These are phyloP conservation scores for Chlamydomonas applanata DNA, from an alignment of 139 green algal species.

Conservation along the genomic window DNA sequence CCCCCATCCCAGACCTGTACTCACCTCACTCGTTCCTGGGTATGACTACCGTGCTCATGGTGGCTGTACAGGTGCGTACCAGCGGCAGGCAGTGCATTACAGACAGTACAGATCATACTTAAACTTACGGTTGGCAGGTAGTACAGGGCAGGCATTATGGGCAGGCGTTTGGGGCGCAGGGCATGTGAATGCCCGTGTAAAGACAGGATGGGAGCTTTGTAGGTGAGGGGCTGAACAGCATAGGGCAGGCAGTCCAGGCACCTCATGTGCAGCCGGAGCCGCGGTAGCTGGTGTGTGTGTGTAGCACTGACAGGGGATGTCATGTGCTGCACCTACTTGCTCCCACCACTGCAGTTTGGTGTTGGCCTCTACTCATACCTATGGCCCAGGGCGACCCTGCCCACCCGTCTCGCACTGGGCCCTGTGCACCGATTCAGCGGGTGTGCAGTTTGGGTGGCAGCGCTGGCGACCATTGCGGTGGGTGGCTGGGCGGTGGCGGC, in stretches of 20 bases:
- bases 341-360: slow-evolving; percentile 5
- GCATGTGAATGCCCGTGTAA: not conserved
- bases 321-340: no score
- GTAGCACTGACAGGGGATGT: no score
- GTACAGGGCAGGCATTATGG: no score
- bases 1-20: slow-evolving; percentile 67
- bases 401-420: slow-evolving; percentile 22
- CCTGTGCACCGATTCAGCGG: slow-evolving; percentile 38
- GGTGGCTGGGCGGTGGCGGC: not conserved
- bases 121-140: no score
- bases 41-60: slow-evolving; percentile 32
- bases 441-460: slow-evolving; percentile 27
- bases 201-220: no score
- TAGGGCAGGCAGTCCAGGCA: not conserved
- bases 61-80: slow-evolving; percentile 39
- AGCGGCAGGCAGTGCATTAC: no score
- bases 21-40: slow-evolving; percentile 57
- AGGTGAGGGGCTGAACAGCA: no score
- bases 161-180: no score
- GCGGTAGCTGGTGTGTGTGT: no score
- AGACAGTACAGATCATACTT: no score
- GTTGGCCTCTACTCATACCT: slow-evolving; percentile 27
- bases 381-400: slow-evolving; percentile 17
- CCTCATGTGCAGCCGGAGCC: no score
- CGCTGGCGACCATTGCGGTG: slow-evolving; percentile 38